A percentile compares a stretch with the other conserved stretches of the same genome.
These are phyloP conservation scores for Beta vulgaris DNA, from an alignment of 148 eudicot genomes.

Conservation along the genomic window DNA sequence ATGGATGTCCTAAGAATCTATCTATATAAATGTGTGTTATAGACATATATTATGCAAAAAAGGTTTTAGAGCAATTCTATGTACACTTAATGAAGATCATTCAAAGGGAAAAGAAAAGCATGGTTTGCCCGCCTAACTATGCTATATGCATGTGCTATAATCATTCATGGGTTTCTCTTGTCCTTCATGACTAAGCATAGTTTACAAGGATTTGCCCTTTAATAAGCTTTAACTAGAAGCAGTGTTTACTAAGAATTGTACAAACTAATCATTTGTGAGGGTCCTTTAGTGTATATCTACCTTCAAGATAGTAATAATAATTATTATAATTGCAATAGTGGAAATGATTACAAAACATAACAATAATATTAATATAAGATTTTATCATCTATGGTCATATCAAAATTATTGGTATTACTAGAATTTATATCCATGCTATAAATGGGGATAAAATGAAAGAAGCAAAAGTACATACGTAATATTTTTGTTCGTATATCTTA, in stretches of 20 bases:
- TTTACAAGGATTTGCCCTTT: slow-evolving; percentile 17
- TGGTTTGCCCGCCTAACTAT: slow-evolving; percentile 16
- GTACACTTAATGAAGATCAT: slow-evolving; percentile 19
- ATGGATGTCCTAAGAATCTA: slow-evolving; percentile 32
- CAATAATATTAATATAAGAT: too few species aligned
- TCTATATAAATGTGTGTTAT: slow-evolving; percentile 21
- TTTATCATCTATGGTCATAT: too few species aligned
- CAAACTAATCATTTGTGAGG: background rate
- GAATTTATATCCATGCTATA: too few species aligned
- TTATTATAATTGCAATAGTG: too few species aligned
- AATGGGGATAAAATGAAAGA: too few species aligned
- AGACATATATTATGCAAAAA: background rate
- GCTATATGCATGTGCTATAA: slow-evolving; percentile 23
- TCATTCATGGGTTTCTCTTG: slow-evolving; percentile 22
- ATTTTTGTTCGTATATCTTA: too few species aligned
- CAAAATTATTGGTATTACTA: too few species aligned
- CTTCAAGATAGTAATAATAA: too few species aligned
- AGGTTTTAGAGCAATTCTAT: slow-evolving; percentile 8
- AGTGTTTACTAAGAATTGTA: slow-evolving; percentile 5
- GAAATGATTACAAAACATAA: too few species aligned
- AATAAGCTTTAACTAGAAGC: slow-evolving; percentile 15
- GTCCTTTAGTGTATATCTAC: background rate
- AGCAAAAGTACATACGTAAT: too few species aligned
- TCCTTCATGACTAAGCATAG: slow-evolving; percentile 16
- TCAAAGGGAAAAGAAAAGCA: background rate